phyloP scores from a whole-genome alignment of 2,329 filamentous ascomycete genomes.

The Monilinia aucupariae region DNA sequence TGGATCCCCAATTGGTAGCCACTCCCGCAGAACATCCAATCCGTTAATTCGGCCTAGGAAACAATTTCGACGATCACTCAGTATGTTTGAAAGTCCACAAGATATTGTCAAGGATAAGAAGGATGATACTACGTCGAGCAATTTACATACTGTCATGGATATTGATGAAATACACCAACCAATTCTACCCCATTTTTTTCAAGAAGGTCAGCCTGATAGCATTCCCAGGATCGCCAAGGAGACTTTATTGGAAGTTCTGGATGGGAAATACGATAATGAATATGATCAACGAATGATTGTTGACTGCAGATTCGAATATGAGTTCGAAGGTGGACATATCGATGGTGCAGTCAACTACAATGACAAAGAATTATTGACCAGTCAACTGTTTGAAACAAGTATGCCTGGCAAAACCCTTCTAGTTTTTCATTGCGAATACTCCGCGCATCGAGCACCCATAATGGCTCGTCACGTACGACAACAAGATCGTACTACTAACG shows the following conservation, averaged over 20 bases:
- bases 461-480: constrained; percentile 94
- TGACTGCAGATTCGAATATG: constrained; percentile 98
- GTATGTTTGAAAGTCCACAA: constrained; percentile 93
- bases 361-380: constrained; percentile 82
- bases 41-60: constrained; percentile 73
- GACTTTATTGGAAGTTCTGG: constrained; percentile 80
- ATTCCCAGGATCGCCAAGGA: constrained; percentile 80
- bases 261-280: constrained; percentile 70
- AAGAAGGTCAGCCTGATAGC: constrained; percentile 74
- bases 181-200: constrained; percentile 76
- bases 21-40: constrained; percentile 67
- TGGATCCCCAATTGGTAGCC: constrained; percentile 68
- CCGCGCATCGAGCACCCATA: constrained; percentile 87
- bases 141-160: constrained; percentile 73
- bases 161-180: constrained; percentile 70
- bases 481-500: constrained; percentile 79
- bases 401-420: constrained; percentile 70
- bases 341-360: constrained; percentile 92
- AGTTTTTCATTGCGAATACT: constrained; percentile 98
- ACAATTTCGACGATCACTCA: constrained; percentile 84
- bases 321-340: constrained; percentile 95
- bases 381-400: constrained; percentile 65
- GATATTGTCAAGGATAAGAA: constrained; percentile 81
- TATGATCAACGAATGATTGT: constrained; percentile 83
- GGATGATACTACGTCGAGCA: constrained; percentile 50